Percentiles rank a stretch among this genome's conserved stretches.
Conservation (phyloP, 768 basidiomycete species). For the Russula sp. region DNA sequence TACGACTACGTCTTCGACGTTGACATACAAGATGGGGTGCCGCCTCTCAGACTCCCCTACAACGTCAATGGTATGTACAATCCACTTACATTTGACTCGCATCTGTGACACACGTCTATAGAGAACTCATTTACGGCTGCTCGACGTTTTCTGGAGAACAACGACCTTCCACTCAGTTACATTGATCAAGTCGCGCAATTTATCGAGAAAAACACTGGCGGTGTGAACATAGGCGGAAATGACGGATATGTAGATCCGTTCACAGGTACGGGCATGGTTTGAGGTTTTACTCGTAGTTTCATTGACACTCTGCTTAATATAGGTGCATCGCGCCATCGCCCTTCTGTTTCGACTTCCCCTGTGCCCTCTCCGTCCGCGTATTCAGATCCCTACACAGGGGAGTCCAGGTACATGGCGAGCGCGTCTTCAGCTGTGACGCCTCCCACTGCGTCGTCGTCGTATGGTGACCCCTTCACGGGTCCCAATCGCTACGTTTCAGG, state of each 20-base stretch:
- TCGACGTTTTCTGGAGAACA: conserved; percentile 74
- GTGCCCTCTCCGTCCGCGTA: conserved; percentile 34
- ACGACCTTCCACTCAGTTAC: conserved; percentile 79
- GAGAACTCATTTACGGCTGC: conserved; percentile 91
- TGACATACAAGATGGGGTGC: conserved; percentile 88
- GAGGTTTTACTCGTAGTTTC: neutral
- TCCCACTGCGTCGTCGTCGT: conserved; percentile 29
- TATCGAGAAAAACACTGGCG: conserved; percentile 87
- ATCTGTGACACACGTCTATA: conserved; percentile 29
- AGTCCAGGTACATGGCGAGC: conserved; percentile 50
- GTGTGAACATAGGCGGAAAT: conserved; percentile 59
- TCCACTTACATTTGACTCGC: neutral
- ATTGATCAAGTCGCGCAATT: conserved; percentile 88
- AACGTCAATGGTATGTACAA: conserved; percentile 66
- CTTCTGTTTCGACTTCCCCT: conserved; percentile 30
- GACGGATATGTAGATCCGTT: conserved; percentile 81
- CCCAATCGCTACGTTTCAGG: conserved; percentile 19
- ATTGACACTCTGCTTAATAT: neutral
- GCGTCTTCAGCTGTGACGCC: conserved; percentile 30
- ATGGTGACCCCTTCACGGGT: conserved; percentile 24
- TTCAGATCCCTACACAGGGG: conserved; percentile 70
- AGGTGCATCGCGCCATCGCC: conserved; percentile 34
- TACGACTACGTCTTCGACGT: conserved; percentile 99
- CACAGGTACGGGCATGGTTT: conserved; percentile 51
- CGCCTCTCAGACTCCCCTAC: conserved; percentile 90